Evolutionary conservation across 306 rosid species (phyloP).

Genomic region (Fagus sylvatica): DNA sequence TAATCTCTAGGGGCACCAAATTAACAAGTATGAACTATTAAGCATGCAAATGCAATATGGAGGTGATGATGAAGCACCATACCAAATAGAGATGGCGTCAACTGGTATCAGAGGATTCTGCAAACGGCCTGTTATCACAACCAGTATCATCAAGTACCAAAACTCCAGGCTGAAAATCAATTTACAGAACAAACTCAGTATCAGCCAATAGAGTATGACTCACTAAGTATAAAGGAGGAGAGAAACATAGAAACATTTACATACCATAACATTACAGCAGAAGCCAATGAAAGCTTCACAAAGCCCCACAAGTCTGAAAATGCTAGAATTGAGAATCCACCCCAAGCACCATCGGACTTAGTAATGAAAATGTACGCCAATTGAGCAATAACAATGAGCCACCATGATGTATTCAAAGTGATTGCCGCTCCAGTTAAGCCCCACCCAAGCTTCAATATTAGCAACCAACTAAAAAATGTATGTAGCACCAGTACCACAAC

Average conservation of each 20-base stretch:
- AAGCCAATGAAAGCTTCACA: constrained; percentile 74
- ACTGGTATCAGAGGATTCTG: constrained; percentile 58
- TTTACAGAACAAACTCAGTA: constrained; percentile 3
- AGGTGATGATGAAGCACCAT: constrained; percentile 9
- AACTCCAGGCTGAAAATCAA: constrained; percentile 69
- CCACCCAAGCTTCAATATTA: constrained; percentile 60
- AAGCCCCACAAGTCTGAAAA: constrained; percentile 60
- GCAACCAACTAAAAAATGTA: constrained; percentile 53
- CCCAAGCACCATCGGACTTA: constrained; percentile 83
- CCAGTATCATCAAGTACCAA: constrained; percentile 82
- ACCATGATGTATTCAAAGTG: constrained; percentile 64
- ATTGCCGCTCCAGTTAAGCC: constrained; percentile 70
- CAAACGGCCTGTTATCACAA: constrained; percentile 70
- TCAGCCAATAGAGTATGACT: background rate
- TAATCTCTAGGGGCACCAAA: too few relatives aligned
- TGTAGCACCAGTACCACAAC: constrained; percentile 45
- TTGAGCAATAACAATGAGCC: constrained; percentile 54
- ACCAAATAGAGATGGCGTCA: constrained; percentile 81
- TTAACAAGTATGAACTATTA: background rate
- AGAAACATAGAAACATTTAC: too few relatives aligned
- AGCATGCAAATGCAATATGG: background rate
- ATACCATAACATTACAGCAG: constrained; percentile 82
- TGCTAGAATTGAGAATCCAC: constrained; percentile 72
- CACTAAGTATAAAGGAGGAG: constrained; percentile 7
- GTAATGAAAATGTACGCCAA: constrained; percentile 55